Conservation (phyloP, 768 basidiomycete species). For the Russula sp. region DNA sequence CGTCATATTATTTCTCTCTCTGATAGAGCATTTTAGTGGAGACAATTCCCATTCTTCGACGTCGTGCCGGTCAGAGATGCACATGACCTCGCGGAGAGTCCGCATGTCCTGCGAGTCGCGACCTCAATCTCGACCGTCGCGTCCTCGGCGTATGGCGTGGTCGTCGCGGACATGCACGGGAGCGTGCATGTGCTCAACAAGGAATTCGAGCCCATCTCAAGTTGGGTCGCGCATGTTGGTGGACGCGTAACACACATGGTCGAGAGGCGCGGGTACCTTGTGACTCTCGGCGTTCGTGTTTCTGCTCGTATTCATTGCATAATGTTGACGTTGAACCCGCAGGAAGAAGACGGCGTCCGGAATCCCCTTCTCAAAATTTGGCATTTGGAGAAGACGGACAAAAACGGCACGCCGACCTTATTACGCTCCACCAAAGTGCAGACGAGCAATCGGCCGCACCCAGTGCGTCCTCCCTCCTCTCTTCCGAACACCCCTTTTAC, state of each 20-base stretch:
- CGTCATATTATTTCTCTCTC: not conserved
- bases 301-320: not conserved
- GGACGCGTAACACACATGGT: constrained; percentile 85
- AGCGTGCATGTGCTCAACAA: constrained; percentile 69
- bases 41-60: constrained; percentile 89
- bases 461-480: constrained; percentile 35
- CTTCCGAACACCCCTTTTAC: not conserved
- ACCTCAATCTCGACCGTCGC: constrained; percentile 67
- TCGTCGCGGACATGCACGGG: constrained; percentile 84
- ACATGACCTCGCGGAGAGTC: constrained; percentile 66
- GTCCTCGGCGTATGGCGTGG: constrained; percentile 54
- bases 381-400: constrained; percentile 70
- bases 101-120: constrained; percentile 68
- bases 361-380: constrained; percentile 80
- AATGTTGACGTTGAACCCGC: constrained; percentile 5
- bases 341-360: constrained; percentile 71
- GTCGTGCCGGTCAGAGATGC: constrained; percentile 66
- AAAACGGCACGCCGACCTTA: constrained; percentile 53
- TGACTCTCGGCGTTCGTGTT: constrained; percentile 79
- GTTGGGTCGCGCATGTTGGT: constrained; percentile 74
- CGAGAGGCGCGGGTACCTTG: constrained; percentile 69
- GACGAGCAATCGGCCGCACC: constrained; percentile 68
- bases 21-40: constrained; percentile 46
- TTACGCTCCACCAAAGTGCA: constrained; percentile 74
- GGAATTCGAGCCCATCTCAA: constrained; percentile 59